Evolutionary conservation across 768 basidiomycete genomes (phyloP).

Genomic region (Termitomyces sp.): DNA sequence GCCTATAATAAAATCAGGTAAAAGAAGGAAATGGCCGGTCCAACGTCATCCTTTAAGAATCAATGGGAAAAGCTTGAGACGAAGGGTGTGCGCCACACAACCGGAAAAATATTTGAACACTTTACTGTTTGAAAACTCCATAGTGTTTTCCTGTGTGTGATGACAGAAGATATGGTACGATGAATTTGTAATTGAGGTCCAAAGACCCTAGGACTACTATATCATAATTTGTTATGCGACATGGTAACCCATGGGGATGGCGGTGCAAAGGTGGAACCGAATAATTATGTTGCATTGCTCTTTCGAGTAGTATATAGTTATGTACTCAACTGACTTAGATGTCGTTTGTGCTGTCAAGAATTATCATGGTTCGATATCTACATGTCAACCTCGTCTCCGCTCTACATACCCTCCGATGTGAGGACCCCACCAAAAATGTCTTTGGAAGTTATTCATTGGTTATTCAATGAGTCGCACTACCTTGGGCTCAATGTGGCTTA

Average conservation of each 20-base stretch:
- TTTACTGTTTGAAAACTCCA: too few species aligned
- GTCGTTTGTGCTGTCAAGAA: neutral
- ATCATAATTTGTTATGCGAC: neutral
- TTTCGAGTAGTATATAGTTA: neutral
- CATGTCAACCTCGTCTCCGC: neutral
- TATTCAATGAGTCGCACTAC: too few species aligned
- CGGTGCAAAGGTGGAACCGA: neutral
- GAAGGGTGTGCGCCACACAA: too few species aligned
- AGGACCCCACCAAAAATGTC: neutral
- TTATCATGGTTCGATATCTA: neutral
- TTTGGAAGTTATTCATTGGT: neutral
- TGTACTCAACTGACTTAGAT: neutral
- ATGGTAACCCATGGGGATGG: too few species aligned
- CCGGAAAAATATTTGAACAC: too few species aligned
- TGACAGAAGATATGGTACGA: too few species aligned
- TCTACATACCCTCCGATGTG: neutral
- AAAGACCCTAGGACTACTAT: neutral
- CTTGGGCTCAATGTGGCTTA: neutral
- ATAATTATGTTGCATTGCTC: neutral
- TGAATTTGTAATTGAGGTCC: too few species aligned
- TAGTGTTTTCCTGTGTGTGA: too few species aligned
- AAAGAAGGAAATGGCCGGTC: too few species aligned
- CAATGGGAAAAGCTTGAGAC: too few species aligned
- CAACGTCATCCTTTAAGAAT: too few species aligned
- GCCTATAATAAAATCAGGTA: too few species aligned